Percentiles rank a stretch among this genome's conserved stretches.
Evolutionary conservation across 202 grass and related monocot genomes (phyloP).

Genomic region (Brachypodium distachyon): DNA sequence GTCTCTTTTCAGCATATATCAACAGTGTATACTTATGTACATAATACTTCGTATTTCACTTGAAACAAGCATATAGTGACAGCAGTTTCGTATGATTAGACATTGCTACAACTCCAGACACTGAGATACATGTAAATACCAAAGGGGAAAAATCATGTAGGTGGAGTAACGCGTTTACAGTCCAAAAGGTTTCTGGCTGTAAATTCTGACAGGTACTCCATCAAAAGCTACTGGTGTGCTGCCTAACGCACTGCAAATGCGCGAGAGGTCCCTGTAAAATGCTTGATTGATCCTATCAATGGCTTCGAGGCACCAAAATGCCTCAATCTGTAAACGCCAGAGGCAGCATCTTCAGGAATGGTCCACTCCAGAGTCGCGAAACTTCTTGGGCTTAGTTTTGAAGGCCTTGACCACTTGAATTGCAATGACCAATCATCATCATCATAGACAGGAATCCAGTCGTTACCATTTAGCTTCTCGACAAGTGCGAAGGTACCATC

Average conservation of each 20-base stretch:
- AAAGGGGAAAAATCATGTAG: not conserved
- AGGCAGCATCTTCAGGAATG: constrained; percentile 51
- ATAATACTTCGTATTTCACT: not conserved
- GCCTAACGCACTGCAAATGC: constrained; percentile 65
- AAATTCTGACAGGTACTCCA: not conserved
- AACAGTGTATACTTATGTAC: constrained; percentile 11
- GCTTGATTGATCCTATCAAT: constrained; percentile 57
- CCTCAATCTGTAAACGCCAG: constrained; percentile 78
- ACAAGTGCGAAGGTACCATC: constrained; percentile 77
- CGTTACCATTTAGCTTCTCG: constrained; percentile 51
- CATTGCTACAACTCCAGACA: not conserved
- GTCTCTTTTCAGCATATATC: not conserved
- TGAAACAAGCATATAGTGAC: not conserved
- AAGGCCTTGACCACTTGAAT: constrained; percentile 88
- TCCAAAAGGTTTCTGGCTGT: not conserved
- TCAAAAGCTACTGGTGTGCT: not conserved
- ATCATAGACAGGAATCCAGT: constrained; percentile 70
- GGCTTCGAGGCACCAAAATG: constrained; percentile 87
- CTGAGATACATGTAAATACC: constrained; percentile 13
- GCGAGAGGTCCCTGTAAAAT: constrained; percentile 78
- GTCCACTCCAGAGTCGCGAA: constrained; percentile 75
- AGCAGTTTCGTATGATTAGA: not conserved
- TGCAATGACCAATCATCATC: constrained; percentile 84
- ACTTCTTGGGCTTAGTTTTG: constrained; percentile 55
- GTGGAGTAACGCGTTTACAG: not conserved